These are phyloP conservation scores for Salix dunnii DNA, from an alignment of 345 rosid species.

Conservation along the genomic window DNA sequence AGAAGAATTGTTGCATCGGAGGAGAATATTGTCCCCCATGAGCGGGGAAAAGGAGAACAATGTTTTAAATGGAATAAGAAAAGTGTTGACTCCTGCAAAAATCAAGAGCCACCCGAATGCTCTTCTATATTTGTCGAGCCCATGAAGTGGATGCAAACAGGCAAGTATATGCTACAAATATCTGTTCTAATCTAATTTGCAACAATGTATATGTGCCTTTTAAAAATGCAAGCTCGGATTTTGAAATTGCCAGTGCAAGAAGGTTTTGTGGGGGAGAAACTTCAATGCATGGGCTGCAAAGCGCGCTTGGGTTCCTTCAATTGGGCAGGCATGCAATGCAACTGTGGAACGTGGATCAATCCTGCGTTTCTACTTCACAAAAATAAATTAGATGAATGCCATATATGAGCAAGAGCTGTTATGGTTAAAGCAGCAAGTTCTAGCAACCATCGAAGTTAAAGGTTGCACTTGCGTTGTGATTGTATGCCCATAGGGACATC, in stretches of 20 bases:
- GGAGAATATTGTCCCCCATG: conserved; percentile 59
- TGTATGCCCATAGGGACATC: not conserved
- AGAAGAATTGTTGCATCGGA: conserved; percentile 72
- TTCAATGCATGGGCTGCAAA: conserved; percentile 28
- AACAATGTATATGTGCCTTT: not conserved
- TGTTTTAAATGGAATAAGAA: conserved; percentile 78
- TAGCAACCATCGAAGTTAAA: not conserved
- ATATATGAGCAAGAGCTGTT: conserved; percentile 11
- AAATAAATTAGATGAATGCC: conserved; percentile 60
- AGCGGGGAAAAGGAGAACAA: conserved; percentile 70
- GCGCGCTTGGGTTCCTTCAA: conserved; percentile 32
- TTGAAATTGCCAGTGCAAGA: conserved; percentile 58
- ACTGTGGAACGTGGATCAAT: conserved; percentile 33
- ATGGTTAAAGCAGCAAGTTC: not conserved
- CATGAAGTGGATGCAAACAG: conserved; percentile 90
- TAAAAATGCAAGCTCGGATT: conserved; percentile 4
- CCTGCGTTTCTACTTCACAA: conserved; percentile 33
- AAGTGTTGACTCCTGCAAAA: conserved; percentile 30
- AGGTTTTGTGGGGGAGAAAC: conserved; percentile 43
- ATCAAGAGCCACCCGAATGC: conserved; percentile 45
- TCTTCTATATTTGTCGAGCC: conserved; percentile 87
- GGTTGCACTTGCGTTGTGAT: not conserved
- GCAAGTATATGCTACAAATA: conserved; percentile 18
- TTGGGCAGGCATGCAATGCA: conserved; percentile 39
- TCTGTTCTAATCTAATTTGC: not conserved